These are phyloP conservation scores for Colletotrichum sp. DNA, from an alignment of 2,329 filamentous ascomycete species.

Conservation along the genomic window DNA sequence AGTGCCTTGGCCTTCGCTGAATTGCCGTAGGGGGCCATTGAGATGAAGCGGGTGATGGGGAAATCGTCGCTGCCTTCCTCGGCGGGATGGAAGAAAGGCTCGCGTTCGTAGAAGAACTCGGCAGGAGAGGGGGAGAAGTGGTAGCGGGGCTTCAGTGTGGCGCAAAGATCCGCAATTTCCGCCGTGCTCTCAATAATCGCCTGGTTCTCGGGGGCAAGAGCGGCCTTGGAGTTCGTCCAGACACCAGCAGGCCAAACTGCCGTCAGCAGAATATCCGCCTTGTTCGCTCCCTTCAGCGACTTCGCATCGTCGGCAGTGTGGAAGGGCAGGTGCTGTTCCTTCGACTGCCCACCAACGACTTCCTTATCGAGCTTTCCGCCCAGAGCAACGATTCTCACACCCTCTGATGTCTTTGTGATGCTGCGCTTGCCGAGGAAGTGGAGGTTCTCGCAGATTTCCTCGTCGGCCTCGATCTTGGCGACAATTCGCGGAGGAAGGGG, in stretches of 20 bases:
- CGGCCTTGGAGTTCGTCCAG: slow-evolving; percentile 69
- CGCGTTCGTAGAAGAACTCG: slow-evolving; percentile 82
- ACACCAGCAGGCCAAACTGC: slow-evolving; percentile 83
- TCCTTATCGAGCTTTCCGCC: slow-evolving; percentile 74
- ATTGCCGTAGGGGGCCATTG: slow-evolving; percentile 81
- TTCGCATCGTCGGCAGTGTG: slow-evolving; percentile 82
- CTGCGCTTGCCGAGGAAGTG: slow-evolving; percentile 89
- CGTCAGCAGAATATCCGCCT: slow-evolving; percentile 86
- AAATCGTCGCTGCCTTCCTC: slow-evolving; percentile 52
- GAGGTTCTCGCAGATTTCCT: slow-evolving; percentile 86
- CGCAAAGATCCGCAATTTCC: slow-evolving; percentile 79
- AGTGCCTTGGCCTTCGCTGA: slow-evolving; percentile 78
- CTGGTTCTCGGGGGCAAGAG: slow-evolving; percentile 58
- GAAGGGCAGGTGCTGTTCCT: slow-evolving; percentile 76
- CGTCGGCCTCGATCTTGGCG: slow-evolving; percentile 75
- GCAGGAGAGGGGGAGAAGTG: slow-evolving; percentile 76
- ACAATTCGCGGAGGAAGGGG: slow-evolving; percentile 75
- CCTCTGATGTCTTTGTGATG: slow-evolving; percentile 87
- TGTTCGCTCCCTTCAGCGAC: slow-evolving; percentile 75
- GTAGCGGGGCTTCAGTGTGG: slow-evolving; percentile 85
- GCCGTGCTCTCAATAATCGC: slow-evolving; percentile 60
- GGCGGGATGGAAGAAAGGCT: slow-evolving; percentile 81
- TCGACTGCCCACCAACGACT: slow-evolving; percentile 66
- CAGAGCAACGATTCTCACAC: slow-evolving; percentile 84
- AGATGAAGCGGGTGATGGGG: slow-evolving; percentile 86